phyloP scores from a whole-genome alignment of 345 rosid species.

The Conringia planisiliqua region DNA sequence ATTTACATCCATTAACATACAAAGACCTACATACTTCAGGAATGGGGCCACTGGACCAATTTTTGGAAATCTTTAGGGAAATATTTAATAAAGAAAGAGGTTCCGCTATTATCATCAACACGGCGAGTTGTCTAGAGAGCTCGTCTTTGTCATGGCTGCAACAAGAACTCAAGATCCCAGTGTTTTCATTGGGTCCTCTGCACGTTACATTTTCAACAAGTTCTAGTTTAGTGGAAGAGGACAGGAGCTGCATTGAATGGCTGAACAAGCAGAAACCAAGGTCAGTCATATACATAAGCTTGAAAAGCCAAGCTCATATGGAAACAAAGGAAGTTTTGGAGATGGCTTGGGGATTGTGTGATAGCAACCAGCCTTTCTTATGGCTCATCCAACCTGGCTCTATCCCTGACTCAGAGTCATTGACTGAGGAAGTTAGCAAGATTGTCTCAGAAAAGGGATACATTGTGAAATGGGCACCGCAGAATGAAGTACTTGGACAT shows the following conservation, averaged over 20 bases:
- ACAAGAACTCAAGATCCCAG: slow-evolving; percentile 11
- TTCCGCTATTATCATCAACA: slow-evolving; percentile 21
- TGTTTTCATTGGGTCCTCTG: slow-evolving; percentile 29
- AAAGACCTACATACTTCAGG: slow-evolving; percentile 24
- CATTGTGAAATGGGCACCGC: too few relatives aligned
- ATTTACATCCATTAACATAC: slow-evolving; percentile 20
- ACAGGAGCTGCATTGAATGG: slow-evolving; percentile 47
- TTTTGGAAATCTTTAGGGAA: slow-evolving; percentile 8
- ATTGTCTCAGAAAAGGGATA: too few relatives aligned
- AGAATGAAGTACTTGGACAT: too few relatives aligned
- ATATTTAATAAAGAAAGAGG: slow-evolving; percentile 13
- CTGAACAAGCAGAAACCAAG: slow-evolving; percentile 38
- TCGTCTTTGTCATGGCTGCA: slow-evolving; percentile 19
- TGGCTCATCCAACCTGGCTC: slow-evolving; percentile 20
- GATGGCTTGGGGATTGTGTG: slow-evolving; percentile 32
- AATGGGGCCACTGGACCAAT: neutral
- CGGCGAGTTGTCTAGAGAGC: slow-evolving; percentile 17
- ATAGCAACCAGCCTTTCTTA: slow-evolving; percentile 35
- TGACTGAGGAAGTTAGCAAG: slow-evolving; percentile 5
- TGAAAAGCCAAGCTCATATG: slow-evolving; percentile 45
- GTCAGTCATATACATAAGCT: slow-evolving; percentile 58
- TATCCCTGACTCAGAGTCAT: neutral
- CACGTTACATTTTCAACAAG: slow-evolving; percentile 5
- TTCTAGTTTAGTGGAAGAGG: slow-evolving; percentile 18
- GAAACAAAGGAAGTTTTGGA: slow-evolving; percentile 16